phyloP scores from a whole-genome alignment of 73 alveolate species.

The Paramecium caudatum region DNA sequence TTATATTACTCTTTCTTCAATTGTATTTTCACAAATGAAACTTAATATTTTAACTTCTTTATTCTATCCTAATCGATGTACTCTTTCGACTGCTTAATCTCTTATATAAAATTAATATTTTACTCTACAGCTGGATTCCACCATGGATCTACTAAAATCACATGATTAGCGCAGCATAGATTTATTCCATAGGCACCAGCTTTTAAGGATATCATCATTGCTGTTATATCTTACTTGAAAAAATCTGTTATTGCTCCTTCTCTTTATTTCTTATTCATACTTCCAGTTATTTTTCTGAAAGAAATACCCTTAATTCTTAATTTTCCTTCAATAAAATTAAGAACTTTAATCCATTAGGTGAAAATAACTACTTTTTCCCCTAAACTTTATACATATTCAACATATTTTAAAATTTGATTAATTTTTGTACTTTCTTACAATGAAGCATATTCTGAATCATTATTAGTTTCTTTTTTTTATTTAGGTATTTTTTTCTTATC shows the following conservation, averaged over 20 bases:
- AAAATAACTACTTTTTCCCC: slow-evolving; percentile 70
- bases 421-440: slow-evolving; percentile 45
- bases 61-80: slow-evolving; percentile 72
- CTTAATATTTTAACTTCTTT: slow-evolving; percentile 50
- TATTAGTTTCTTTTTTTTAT: background rate
- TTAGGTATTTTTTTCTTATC: background rate
- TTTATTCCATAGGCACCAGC: slow-evolving; percentile 77
- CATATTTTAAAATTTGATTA: slow-evolving; percentile 47
- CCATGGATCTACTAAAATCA: slow-evolving; percentile 73
- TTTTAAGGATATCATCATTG: slow-evolving; percentile 63
- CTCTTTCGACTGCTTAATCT: slow-evolving; percentile 75
- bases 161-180: slow-evolving; percentile 68
- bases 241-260: slow-evolving; percentile 48
- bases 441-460: background rate
- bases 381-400: slow-evolving; percentile 1
- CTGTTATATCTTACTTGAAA: slow-evolving; percentile 25
- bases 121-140: slow-evolving; percentile 77
- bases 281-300: slow-evolving; percentile 51
- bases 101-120: background rate
- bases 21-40: slow-evolving; percentile 57
- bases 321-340: slow-evolving; percentile 32
- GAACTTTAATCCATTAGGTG: slow-evolving; percentile 45
- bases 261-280: slow-evolving; percentile 70
- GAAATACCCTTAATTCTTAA: background rate
- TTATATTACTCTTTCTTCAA: slow-evolving; percentile 66